Evolutionary conservation across 768 basidiomycete genomes (phyloP).

Genomic region (Botryobasidium botryosum): DNA sequence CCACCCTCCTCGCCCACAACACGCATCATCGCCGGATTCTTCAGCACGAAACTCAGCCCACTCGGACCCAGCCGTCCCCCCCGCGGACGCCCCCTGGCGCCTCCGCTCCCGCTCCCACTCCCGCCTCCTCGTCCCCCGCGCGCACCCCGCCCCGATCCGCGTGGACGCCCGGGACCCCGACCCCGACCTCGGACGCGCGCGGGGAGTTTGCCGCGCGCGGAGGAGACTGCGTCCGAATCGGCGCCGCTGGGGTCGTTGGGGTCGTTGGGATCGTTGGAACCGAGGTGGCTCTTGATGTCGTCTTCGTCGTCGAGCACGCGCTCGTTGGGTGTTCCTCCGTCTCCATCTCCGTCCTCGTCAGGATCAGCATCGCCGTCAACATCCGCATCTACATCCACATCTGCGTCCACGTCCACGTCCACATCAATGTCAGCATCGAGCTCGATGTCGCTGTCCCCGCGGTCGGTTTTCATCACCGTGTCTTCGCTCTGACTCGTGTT

Average conservation of each 20-base stretch:
- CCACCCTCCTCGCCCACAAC: too few relatives aligned
- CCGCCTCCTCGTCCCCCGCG: conserved; percentile 1
- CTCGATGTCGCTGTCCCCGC: neutral
- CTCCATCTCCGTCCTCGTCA: conserved; percentile 1
- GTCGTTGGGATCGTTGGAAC: neutral
- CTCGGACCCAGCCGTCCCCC: conserved; percentile 3
- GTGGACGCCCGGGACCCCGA: neutral
- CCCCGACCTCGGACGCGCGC: too few relatives aligned
- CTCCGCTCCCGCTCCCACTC: neutral
- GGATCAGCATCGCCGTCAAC: conserved; percentile 1
- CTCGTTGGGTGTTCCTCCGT: conserved; percentile 3
- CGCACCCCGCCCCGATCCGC: conserved; percentile 5
- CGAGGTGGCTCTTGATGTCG: neutral
- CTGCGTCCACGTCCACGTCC: neutral
- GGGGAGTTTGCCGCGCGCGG: too few relatives aligned
- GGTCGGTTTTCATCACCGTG: conserved; percentile 4
- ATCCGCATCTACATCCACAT: neutral
- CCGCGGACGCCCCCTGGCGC: conserved; percentile 1
- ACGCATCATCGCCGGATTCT: too few relatives aligned
- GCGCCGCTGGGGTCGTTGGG: neutral
- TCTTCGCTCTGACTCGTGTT: conserved; percentile 1
- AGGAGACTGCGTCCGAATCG: neutral
- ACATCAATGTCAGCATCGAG: neutral
- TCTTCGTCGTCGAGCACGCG: conserved; percentile 1
- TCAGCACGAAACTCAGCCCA: conserved; percentile 1